Base-by-base conservation (phyloP, 768 basidiomycete genomes). In the Pleurotus platypus region DNA sequence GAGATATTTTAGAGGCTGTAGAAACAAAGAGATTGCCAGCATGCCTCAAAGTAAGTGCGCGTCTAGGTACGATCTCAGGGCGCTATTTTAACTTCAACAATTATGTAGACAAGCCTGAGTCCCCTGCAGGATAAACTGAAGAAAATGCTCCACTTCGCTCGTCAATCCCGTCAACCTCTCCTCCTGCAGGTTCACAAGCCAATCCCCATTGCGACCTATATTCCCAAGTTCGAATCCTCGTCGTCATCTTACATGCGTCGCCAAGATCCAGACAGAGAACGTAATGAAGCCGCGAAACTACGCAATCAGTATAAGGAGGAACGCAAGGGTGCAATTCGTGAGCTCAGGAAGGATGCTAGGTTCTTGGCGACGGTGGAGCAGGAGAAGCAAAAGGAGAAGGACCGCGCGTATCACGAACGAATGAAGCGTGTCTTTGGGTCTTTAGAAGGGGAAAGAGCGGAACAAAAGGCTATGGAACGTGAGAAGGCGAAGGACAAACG, bases 291-390 rank as follows among this genome's bases (percentile, higher is more conserved):
- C 0, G 73, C 87, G 57, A 98, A 98, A 70, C 72, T 99, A 65
- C 87, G 90, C 56, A 81, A 83, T 40, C 85, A 94, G 67, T 89
- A 94, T 77, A 95, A 95, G 75, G 89, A 98, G 74, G 97, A 98
- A 77, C 78, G 83, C 67, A 98, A 98, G 78, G 95, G 97, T 45
- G 97, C 97, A 4, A 94, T 99, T 60, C 79, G 96, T 46, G 97
- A 99, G 68, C 77, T 99, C 54, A 85, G 97, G 59, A 98, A 98
- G 77, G 97, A 99, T 68, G 87, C 93, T 60, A 81, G 83, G 62
- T 99, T 98, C 83, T 77, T 99, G 72, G 93, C 96, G 8, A 79
- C 78, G 26, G 94, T 95, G 67, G 86, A 93, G 64, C 87, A 92
- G 66, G 84, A 87, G 73, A 85, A 87, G 67, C 89, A 92, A 73